Conservation (phyloP, 2,329 filamentous ascomycete species). For the Colletotrichum cereale region DNA sequence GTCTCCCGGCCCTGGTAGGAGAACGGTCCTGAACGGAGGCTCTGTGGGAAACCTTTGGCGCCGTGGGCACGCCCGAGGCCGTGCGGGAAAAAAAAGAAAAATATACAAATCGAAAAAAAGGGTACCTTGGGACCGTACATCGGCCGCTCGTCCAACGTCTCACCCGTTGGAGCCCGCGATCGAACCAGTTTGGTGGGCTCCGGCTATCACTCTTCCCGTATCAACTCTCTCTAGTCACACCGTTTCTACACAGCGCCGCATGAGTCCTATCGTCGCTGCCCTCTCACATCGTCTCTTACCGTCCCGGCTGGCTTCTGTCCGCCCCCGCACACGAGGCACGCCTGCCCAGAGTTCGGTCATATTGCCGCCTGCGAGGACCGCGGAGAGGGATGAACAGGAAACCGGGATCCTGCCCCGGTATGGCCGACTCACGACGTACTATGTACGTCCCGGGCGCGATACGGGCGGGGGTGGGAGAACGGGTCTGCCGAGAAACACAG, state of each 20-base stretch:
- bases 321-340: slow-evolving; percentile 25
- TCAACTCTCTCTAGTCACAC: slow-evolving; percentile 18
- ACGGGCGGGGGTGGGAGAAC: slow-evolving; percentile 30
- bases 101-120: background rate
- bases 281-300: background rate
- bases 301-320: background rate
- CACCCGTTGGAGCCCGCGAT: slow-evolving; percentile 4
- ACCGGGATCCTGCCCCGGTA: slow-evolving; percentile 26
- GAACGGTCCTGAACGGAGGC: too few species aligned
- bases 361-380: slow-evolving; percentile 21
- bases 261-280: background rate
- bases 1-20: slow-evolving; percentile 12
- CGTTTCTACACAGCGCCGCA: slow-evolving; percentile 16
- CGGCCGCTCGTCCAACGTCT: background rate
- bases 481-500: slow-evolving; percentile 40
- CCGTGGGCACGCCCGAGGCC: background rate
- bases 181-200: slow-evolving; percentile 27
- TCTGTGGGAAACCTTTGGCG: background rate
- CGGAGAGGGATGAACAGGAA: slow-evolving; percentile 27
- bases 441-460: slow-evolving; percentile 38
- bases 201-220: slow-evolving; percentile 16
- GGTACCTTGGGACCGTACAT: background rate
- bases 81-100: background rate
- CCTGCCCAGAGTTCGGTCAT: slow-evolving; percentile 27
- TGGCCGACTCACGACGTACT: slow-evolving; percentile 29